Evolutionary conservation across 2,329 filamentous ascomycete species (phyloP).

Genomic region (Beauveria caledonica): DNA sequence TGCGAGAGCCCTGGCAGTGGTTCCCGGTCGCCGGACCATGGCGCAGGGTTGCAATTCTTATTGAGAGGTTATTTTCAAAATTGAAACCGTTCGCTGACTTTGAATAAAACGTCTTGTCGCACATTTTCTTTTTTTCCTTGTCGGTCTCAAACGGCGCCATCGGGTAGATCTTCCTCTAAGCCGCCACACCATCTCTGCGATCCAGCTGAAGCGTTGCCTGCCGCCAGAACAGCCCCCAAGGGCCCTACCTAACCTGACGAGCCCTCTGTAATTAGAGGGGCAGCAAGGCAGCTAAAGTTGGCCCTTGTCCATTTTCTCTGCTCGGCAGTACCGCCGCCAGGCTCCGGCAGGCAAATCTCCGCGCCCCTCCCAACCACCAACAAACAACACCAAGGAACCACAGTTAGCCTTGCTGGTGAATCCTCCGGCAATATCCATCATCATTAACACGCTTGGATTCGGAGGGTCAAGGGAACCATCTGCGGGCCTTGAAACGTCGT

Average conservation of each 20-base stretch:
- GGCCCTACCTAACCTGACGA: not conserved
- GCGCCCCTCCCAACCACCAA: slow-evolving; percentile 1
- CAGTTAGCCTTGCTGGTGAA: not conserved
- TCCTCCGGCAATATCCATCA: not conserved
- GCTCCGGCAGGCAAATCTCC: slow-evolving; percentile 1
- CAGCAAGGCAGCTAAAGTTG: too few relatives aligned
- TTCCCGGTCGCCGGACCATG: not conserved
- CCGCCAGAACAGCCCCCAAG: not conserved
- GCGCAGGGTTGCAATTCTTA: not conserved
- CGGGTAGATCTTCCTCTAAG: not conserved
- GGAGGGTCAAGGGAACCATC: not conserved
- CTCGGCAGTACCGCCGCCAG: not conserved
- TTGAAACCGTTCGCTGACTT: not conserved
- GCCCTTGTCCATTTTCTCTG: not conserved
- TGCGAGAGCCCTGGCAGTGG: not conserved
- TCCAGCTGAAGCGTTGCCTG: not conserved
- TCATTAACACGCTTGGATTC: not conserved
- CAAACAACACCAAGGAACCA: slow-evolving; percentile 3
- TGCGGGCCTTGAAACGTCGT: not conserved
- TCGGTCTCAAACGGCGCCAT: not conserved
- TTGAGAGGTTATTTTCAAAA: not conserved
- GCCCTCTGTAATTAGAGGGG: too few relatives aligned
- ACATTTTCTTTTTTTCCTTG: not conserved
- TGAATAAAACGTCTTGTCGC: not conserved
- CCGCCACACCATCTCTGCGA: not conserved